Evolutionary conservation across 2,329 filamentous ascomycete species (phyloP).

Genomic region (Colletotrichum sansevieriae): DNA sequence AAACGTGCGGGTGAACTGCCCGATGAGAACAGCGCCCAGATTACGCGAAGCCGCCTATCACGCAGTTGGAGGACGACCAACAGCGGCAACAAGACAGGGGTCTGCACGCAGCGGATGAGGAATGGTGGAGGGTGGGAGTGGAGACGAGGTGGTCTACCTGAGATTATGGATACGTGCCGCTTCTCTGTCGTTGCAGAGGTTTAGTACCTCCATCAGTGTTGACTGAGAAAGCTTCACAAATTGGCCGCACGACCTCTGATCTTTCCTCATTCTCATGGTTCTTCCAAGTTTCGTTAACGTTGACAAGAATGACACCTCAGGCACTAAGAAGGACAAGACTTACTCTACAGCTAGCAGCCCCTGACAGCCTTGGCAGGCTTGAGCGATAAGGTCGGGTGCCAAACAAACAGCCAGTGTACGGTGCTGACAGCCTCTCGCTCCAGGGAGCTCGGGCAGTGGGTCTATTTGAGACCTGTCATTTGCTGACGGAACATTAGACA

Average conservation of each 20-base stretch:
- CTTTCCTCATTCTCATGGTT: neutral
- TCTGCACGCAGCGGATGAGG: neutral
- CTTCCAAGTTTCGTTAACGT: neutral
- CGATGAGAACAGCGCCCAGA: slow-evolving; percentile 20
- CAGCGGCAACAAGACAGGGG: slow-evolving; percentile 12
- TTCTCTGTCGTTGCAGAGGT: too few species aligned
- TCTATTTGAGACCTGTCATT: slow-evolving; percentile 25
- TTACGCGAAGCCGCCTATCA: slow-evolving; percentile 9
- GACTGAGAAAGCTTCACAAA: too few species aligned
- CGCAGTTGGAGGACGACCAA: neutral
- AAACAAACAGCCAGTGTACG: slow-evolving; percentile 21
- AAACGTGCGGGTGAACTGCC: slow-evolving; percentile 14
- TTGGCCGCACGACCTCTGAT: neutral
- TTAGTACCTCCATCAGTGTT: too few species aligned
- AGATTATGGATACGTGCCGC: too few species aligned
- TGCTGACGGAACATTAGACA: slow-evolving; percentile 10
- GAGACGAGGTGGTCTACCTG: neutral
- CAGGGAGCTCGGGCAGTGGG: slow-evolving; percentile 33
- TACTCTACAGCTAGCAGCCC: neutral
- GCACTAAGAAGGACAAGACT: neutral
- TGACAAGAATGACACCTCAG: neutral
- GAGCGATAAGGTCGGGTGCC: slow-evolving; percentile 19
- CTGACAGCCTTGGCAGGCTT: neutral
- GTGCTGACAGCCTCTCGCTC: slow-evolving; percentile 24
- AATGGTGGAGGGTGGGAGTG: neutral